Evolutionary conservation across 306 rosid genomes (phyloP).

Genomic region (Trifolium pratense): DNA sequence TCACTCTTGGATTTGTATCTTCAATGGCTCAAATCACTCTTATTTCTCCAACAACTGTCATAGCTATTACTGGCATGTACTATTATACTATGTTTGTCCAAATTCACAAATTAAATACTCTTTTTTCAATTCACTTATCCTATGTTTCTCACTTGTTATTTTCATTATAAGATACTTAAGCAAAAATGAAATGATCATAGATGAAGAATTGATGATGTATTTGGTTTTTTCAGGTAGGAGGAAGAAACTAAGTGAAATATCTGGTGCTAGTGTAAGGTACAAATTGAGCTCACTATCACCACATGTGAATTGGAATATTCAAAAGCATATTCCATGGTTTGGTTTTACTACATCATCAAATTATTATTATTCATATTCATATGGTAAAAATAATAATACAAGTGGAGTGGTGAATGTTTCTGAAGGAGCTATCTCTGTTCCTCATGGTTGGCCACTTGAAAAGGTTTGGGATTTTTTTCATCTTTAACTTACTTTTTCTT

Average conservation of each 20-base stretch:
- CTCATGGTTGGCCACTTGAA: slow-evolving; percentile 25
- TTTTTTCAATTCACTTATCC: neutral
- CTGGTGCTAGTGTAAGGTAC: neutral
- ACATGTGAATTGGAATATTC: neutral
- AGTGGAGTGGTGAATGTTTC: slow-evolving; percentile 33
- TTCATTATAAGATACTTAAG: neutral
- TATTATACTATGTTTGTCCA: neutral
- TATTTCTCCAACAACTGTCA: slow-evolving; percentile 43
- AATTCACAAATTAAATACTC: neutral
- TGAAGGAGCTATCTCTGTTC: slow-evolving; percentile 39
- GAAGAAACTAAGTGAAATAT: slow-evolving; percentile 8
- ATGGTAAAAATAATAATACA: slow-evolving; percentile 29
- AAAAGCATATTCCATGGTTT: slow-evolving; percentile 29
- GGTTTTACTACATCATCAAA: slow-evolving; percentile 32
- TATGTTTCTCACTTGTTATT: neutral
- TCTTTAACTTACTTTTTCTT: neutral
- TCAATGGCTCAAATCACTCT: slow-evolving; percentile 54
- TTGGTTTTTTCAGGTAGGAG: slow-evolving; percentile 41
- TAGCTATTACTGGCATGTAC: slow-evolving; percentile 46
- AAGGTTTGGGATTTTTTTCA: slow-evolving; percentile 40
- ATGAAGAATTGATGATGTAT: neutral
- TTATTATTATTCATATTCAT: neutral
- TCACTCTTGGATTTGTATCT: slow-evolving; percentile 18
- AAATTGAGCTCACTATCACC: neutral
- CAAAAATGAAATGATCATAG: slow-evolving; percentile 7